Evolutionary conservation across 2,329 filamentous ascomycete species (phyloP).

Genomic region (Sarocladium kiliense): DNA sequence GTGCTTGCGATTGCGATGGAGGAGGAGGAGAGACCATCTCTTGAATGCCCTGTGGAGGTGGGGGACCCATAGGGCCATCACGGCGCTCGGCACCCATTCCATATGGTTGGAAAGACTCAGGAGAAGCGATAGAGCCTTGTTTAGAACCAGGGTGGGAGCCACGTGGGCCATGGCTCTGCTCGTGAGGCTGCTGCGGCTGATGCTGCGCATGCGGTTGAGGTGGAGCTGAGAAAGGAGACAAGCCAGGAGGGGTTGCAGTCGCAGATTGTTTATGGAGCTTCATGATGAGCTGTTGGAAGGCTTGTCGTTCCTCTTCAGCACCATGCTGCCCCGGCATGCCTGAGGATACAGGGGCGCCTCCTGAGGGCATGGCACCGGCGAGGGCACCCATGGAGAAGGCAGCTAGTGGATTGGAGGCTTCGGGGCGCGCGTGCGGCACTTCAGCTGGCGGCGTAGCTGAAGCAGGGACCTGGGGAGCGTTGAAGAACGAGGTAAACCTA

Average conservation of each 20-base stretch:
- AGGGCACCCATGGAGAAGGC: conserved; percentile 31
- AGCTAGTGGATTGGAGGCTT: conserved; percentile 25
- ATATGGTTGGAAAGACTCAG: conserved; percentile 43
- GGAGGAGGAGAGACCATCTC: conserved; percentile 50
- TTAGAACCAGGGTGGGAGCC: conserved; percentile 13
- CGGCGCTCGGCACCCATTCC: conserved; percentile 33
- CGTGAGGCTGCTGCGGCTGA: conserved; percentile 12
- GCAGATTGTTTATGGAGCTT: conserved; percentile 65
- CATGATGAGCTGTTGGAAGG: conserved; percentile 75
- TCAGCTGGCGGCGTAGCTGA: background rate
- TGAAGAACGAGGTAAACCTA: conserved; percentile 78
- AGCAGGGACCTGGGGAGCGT: background rate
- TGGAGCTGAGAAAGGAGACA: conserved; percentile 38
- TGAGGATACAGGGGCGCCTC: conserved; percentile 1
- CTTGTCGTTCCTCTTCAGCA: conserved; percentile 70
- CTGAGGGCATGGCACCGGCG: background rate
- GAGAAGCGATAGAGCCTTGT: conserved; percentile 38
- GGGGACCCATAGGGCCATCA: conserved; percentile 37
- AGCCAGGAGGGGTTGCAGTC: conserved; percentile 39
- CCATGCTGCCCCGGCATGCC: conserved; percentile 14
- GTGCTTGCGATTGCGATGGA: conserved; percentile 39
- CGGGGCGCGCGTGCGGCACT: conserved; percentile 26
- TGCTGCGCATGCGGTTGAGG: conserved; percentile 20
- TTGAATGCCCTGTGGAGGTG: conserved; percentile 36
- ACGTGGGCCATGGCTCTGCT: conserved; percentile 2